Conservation (phyloP, 352 stramenopile species). For the Pythium brachiatum region DNA sequence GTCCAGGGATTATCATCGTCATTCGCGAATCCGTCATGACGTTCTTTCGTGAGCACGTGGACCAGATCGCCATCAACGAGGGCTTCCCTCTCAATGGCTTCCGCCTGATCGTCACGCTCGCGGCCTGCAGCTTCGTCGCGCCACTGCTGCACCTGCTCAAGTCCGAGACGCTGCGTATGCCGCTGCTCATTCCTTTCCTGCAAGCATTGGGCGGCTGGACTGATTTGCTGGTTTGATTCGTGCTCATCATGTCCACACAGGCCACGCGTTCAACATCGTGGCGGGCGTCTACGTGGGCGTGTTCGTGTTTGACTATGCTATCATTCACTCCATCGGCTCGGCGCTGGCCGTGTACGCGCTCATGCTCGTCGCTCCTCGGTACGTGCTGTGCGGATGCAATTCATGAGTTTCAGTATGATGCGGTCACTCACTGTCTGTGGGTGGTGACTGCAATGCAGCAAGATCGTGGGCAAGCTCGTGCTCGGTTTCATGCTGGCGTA, state of each 20-base stretch:
- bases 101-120: slow-evolving; percentile 73
- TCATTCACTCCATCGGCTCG: slow-evolving; percentile 72
- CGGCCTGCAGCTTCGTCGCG: slow-evolving; percentile 59
- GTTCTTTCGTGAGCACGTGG: slow-evolving; percentile 59
- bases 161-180: slow-evolving; percentile 60
- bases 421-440: not conserved
- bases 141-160: slow-evolving; percentile 59
- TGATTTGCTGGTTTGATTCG: not conserved
- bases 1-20: slow-evolving; percentile 13
- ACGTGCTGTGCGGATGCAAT: not conserved
- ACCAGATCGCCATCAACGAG: slow-evolving; percentile 59
- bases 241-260: slow-evolving; percentile 23
- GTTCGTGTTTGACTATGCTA: slow-evolving; percentile 80
- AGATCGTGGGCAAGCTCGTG: slow-evolving; percentile 64
- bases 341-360: slow-evolving; percentile 62
- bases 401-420: not conserved
- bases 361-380: slow-evolving; percentile 66
- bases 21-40: slow-evolving; percentile 39
- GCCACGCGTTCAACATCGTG: slow-evolving; percentile 69
- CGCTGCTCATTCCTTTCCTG: not conserved
- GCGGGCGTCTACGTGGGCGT: slow-evolving; percentile 57
- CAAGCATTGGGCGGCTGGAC: not conserved
- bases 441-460: slow-evolving; percentile 25
- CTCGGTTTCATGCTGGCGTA: slow-evolving; percentile 60
- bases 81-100: slow-evolving; percentile 78